These are phyloP conservation scores for Lactifluus piperatus DNA, from an alignment of 768 basidiomycete genomes.

Conservation along the genomic window DNA sequence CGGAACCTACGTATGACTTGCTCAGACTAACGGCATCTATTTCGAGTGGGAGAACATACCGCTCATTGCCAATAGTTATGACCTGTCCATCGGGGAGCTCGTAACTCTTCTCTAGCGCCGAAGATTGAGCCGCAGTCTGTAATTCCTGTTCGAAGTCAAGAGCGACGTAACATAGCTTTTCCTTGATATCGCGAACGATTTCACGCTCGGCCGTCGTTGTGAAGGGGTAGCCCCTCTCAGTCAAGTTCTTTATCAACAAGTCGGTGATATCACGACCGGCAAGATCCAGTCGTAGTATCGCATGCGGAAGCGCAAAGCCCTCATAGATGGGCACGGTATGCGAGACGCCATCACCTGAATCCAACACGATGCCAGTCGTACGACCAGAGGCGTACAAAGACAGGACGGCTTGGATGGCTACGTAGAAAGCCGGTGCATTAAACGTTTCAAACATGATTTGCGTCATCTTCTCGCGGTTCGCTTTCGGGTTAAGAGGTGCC, in stretches of 20 bases:
- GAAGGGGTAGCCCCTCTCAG: slow-evolving; percentile 90
- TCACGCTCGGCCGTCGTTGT: slow-evolving; percentile 89
- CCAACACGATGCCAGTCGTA: slow-evolving; percentile 89
- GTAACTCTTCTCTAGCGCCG: slow-evolving; percentile 86
- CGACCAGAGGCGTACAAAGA: slow-evolving; percentile 78
- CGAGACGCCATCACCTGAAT: slow-evolving; percentile 93
- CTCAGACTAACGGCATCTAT: not conserved
- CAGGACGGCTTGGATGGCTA: slow-evolving; percentile 63
- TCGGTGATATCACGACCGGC: slow-evolving; percentile 90
- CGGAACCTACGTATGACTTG: slow-evolving; percentile 36
- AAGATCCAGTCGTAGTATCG: slow-evolving; percentile 85
- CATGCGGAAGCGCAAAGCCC: slow-evolving; percentile 86
- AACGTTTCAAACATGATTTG: slow-evolving; percentile 78
- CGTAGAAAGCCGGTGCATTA: slow-evolving; percentile 68
- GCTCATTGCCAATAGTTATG: slow-evolving; percentile 73
- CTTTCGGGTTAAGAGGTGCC: slow-evolving; percentile 65
- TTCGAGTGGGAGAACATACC: slow-evolving; percentile 25
- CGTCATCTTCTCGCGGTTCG: slow-evolving; percentile 66
- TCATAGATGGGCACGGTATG: slow-evolving; percentile 97
- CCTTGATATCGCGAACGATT: slow-evolving; percentile 95
- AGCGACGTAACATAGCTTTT: slow-evolving; percentile 88
- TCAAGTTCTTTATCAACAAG: slow-evolving; percentile 73
- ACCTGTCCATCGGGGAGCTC: slow-evolving; percentile 90
- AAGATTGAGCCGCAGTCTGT: slow-evolving; percentile 82
- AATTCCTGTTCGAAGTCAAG: slow-evolving; percentile 92